A percentile compares a stretch with the other conserved stretches of the same genome.
Conservation (phyloP, 371 early-diverging fungal genomes). For the Apophysomyces trapeziformis region DNA sequence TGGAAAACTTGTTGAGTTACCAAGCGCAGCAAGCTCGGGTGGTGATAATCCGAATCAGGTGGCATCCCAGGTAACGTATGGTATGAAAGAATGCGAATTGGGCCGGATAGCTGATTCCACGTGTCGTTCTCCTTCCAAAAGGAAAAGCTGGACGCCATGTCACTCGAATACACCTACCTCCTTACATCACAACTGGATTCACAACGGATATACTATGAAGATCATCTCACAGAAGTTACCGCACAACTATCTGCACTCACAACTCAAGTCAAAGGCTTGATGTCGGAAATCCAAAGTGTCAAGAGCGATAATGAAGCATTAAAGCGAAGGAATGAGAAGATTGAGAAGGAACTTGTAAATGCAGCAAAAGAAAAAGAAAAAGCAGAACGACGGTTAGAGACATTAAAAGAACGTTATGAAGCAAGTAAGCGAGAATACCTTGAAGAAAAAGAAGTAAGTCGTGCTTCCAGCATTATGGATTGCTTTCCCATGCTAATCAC, state of each 20-base stretch:
- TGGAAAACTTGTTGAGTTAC: constrained; percentile 88
- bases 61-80: constrained; percentile 13
- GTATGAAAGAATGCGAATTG: too few species aligned
- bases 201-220: constrained; percentile 87
- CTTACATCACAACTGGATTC: constrained; percentile 86
- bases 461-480: background rate
- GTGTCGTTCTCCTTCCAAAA: constrained; percentile 19
- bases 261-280: constrained; percentile 13
- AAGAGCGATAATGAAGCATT: constrained; percentile 18
- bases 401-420: constrained; percentile 29
- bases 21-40: constrained; percentile 47
- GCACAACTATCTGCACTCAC: constrained; percentile 46
- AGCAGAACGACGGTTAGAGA: constrained; percentile 25
- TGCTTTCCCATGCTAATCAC: background rate
- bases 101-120: background rate
- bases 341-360: constrained; percentile 14
- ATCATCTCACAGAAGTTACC: constrained; percentile 60
- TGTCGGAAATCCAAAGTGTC: constrained; percentile 12
- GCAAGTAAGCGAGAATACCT: constrained; percentile 18
- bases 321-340: constrained; percentile 14
- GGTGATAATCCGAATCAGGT: constrained; percentile 16
- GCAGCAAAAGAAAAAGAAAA: constrained; percentile 23
- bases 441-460: constrained; percentile 34
- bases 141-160: constrained; percentile 80
- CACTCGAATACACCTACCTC: constrained; percentile 81